Evolutionary conservation across 257 asterid species (phyloP), one percentile per base, ranked within the genome.

Genomic region (Buddleja alternifolia): DNA sequence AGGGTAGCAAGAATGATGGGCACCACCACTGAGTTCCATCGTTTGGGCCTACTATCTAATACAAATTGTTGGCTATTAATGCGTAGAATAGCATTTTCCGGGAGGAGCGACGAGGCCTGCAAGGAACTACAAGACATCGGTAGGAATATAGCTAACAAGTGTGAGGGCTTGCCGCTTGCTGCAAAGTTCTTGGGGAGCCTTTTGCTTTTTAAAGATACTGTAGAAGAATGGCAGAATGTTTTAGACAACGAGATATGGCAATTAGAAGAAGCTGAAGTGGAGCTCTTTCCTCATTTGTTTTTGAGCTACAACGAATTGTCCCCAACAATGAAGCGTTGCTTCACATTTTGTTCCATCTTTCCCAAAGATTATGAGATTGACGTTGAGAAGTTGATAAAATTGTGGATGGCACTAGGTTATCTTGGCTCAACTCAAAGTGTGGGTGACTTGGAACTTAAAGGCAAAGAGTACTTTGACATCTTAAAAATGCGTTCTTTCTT

Each of bases 321-420:
- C 29, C 55, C 80, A 0, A 39, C 64, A 29, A 16, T 71, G 60
- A 78, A 75, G 59, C 64, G 65, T 8, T 81, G 86, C 44, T 81
- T 81, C 42, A 64, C 82, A 25, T 78, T 71, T 48, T 81, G 83
- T 69, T 75, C 81, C 50, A 48, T 69, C 34, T 78, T 72, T 8
- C 81, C 79, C 0, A 79, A 75, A 56, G 86, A 72, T 70, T 50
- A 1, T 20, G 74, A 64, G 67, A 72, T 77, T 23, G 67, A 81
- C 16, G 83, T 73, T 17, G 72, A 72, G 20, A 69, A 57, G 21
- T 44, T 74, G 67, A 64, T 77, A 65, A 64, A 71, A 73, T 69
- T 81, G 17, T 81, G 83, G 86, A 77, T 75, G 79, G 83, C 79
- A 3, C 79, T 74, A 19, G 79, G 77, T n/a, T 77, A 64, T 69